Conservation (phyloP, 495 filamentous ascomycete species). For the Penicillium salamii region DNA sequence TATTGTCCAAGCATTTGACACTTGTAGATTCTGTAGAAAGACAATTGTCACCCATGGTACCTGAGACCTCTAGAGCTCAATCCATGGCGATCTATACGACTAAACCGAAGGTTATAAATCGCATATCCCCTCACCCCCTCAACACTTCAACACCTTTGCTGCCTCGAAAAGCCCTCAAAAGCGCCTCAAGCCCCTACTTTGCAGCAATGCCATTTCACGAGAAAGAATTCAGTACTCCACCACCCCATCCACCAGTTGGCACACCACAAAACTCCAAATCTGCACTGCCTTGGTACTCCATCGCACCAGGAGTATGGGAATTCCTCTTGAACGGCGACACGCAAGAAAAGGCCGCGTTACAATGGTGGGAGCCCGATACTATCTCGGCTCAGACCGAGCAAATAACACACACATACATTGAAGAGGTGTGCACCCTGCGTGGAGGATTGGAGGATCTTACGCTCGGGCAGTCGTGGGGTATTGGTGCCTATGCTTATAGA, state of each 20-base stretch:
- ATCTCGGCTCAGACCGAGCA: conserved; percentile 1
- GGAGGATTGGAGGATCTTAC: conserved; percentile 23
- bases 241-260: conserved; percentile 13
- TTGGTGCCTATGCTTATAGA: conserved; percentile 25
- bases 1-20: too few species aligned
- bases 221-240: conserved; percentile 23
- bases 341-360: conserved; percentile 20
- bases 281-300: conserved; percentile 20
- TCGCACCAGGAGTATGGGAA: conserved; percentile 26
- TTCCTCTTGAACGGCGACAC: conserved; percentile 17
- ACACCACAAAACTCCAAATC: conserved; percentile 7
- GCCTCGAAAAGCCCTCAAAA: too few species aligned
- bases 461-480: conserved; percentile 18
- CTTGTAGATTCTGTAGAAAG: too few species aligned
- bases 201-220: conserved; percentile 15
- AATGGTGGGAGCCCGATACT: conserved; percentile 26
- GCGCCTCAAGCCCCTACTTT: too few species aligned
- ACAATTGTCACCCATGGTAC: too few species aligned
- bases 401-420: conserved; percentile 24
- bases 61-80: not conserved
- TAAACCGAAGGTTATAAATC: too few species aligned
- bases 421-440: conserved; percentile 27
- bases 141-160: not conserved
- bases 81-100: too few species aligned
- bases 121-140: not conserved